Evolutionary conservation across 1,284 basidiomycete species (phyloP).

Genomic region (Microbotryomycetes sp.): DNA sequence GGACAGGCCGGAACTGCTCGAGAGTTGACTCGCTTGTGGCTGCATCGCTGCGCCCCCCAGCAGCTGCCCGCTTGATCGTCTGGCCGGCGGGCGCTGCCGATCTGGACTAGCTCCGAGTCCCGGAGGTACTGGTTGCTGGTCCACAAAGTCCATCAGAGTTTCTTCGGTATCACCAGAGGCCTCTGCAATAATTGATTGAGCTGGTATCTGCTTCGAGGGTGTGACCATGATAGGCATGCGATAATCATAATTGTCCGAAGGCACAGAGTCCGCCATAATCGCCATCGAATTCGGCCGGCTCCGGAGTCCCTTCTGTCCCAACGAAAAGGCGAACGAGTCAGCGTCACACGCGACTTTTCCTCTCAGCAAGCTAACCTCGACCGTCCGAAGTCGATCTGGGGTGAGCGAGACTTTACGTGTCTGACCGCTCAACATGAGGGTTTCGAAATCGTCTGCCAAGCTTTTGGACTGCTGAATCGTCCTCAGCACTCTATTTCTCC

Average conservation of each 20-base stretch:
- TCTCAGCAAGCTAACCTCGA: conserved; percentile 66
- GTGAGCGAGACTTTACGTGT: conserved; percentile 94
- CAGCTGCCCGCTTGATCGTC: too few species aligned
- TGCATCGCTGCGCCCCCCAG: neutral
- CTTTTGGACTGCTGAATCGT: conserved; percentile 6
- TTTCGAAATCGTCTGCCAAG: conserved; percentile 68
- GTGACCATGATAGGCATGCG: too few species aligned
- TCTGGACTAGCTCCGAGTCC: too few species aligned
- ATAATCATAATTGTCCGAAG: too few species aligned
- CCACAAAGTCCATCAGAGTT: neutral
- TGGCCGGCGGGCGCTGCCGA: neutral
- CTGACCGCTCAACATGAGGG: conserved; percentile 72
- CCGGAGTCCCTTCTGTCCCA: neutral
- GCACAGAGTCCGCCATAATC: too few species aligned
- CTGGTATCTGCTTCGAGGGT: neutral
- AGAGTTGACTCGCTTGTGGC: conserved; percentile 7
- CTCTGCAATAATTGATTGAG: neutral
- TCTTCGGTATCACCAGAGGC: neutral
- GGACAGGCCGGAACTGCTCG: conserved; percentile 5
- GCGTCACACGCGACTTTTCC: too few species aligned
- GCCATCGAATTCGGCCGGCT: neutral
- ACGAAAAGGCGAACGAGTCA: conserved; percentile 3
- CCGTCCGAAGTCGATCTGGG: conserved; percentile 77
- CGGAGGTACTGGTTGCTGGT: neutral
- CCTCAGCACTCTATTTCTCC: neutral